Evolutionary conservation across 306 rosid species (phyloP).

Genomic region (Quercus glauca): DNA sequence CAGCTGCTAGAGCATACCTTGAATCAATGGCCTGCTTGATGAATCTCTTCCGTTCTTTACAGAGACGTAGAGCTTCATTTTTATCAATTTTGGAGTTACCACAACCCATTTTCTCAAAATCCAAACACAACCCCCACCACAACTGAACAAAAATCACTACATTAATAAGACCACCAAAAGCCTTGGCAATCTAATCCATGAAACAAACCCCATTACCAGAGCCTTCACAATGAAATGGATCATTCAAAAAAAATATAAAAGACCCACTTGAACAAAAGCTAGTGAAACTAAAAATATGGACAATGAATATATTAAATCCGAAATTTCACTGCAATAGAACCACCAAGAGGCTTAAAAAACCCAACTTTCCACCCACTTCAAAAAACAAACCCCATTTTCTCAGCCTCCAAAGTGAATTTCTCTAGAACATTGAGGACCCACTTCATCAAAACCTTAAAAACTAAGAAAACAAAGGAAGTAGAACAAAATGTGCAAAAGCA

Average conservation of each 20-base stretch:
- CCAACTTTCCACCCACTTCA: background rate
- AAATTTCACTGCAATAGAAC: background rate
- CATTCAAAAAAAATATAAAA: background rate
- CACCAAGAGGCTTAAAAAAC: background rate
- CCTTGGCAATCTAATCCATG: background rate
- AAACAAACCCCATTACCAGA: too few relatives aligned
- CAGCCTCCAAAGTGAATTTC: background rate
- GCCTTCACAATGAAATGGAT: background rate
- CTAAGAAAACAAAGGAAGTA: background rate
- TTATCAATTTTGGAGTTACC: conserved; percentile 71
- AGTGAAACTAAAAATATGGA: background rate
- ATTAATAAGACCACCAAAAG: background rate
- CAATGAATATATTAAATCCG: background rate
- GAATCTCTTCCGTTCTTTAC: conserved; percentile 73
- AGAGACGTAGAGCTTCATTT: conserved; percentile 69
- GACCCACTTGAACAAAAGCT: background rate
- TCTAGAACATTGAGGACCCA: background rate
- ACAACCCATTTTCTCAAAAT: conserved; percentile 59
- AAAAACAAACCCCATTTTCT: background rate
- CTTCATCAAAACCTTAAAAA: background rate
- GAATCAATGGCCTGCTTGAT: conserved; percentile 85
- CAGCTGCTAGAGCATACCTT: conserved; percentile 79
- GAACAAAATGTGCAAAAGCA: background rate
- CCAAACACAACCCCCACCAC: background rate
- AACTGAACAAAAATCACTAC: background rate